A percentile compares a stretch with the other conserved stretches of the same genome.
Evolutionary conservation across 345 rosid genomes (phyloP).

Genomic region (Nasturtium officinale): DNA sequence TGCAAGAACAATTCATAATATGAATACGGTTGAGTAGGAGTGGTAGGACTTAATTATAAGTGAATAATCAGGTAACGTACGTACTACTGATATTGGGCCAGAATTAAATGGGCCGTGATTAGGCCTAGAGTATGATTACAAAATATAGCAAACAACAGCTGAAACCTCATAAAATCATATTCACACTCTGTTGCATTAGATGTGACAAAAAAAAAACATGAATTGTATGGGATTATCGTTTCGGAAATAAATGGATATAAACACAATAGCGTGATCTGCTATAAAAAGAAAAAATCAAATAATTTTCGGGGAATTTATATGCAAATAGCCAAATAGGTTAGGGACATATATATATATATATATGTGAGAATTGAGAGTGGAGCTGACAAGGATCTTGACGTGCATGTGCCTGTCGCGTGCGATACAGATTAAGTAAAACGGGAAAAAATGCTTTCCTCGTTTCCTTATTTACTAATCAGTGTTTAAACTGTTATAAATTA

Average conservation of each 20-base stretch:
- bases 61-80: background rate
- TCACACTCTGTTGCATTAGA: constrained; percentile 1
- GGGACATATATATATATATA: constrained; percentile 39
- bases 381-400: constrained; percentile 44
- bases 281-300: constrained; percentile 4
- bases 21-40: background rate
- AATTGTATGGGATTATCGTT: constrained; percentile 9
- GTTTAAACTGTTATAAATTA: background rate
- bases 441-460: background rate
- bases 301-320: constrained; percentile 13
- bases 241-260: constrained; percentile 28
- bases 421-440: constrained; percentile 13
- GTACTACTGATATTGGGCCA: constrained; percentile 3
- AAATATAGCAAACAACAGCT: background rate
- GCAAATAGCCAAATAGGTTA: constrained; percentile 25
- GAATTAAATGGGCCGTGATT: background rate
- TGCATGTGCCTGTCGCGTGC: constrained; percentile 41
- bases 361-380: constrained; percentile 33
- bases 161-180: background rate
- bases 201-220: background rate
- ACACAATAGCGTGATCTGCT: constrained; percentile 39
- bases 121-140: constrained; percentile 2
- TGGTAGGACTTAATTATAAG: background rate
- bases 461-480: background rate
- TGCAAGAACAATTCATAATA: background rate